Percentiles rank a stretch among this genome's conserved stretches.
Evolutionary conservation across 345 rosid species (phyloP).

Genomic region (Eucalyptus cladocalyx): DNA sequence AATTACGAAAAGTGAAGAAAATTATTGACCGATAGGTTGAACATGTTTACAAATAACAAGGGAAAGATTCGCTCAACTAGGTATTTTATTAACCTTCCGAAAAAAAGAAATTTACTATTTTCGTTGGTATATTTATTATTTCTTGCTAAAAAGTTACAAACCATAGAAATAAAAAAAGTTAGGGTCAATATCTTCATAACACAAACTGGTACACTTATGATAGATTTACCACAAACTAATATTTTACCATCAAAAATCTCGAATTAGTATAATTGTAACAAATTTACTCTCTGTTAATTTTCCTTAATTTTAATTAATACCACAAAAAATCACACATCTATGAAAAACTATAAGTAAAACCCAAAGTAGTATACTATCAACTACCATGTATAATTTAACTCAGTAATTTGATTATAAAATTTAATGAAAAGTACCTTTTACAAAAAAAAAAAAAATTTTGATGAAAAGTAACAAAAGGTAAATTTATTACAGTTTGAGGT

Average conservation of each 20-base stretch:
- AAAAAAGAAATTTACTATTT: no score
- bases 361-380: accelerated
- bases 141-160: no score
- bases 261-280: accelerated
- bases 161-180: background rate
- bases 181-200: accelerated
- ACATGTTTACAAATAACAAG: background rate
- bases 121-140: no score
- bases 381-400: no score
- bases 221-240: accelerated
- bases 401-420: no score
- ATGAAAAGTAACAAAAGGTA: accelerated
- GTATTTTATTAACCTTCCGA: no score
- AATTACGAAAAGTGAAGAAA: background rate
- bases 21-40: background rate
- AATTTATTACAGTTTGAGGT: no score
- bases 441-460: no score
- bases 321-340: no score
- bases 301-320: accelerated
- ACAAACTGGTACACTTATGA: accelerated
- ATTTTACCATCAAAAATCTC: accelerated
- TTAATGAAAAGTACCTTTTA: no score
- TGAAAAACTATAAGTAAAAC: no score
- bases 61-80: no score
- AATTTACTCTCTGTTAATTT: accelerated